A percentile compares a stretch with the other conserved stretches of the same genome.
phyloP scores from a whole-genome alignment of 148 eudicot species.

The Limonium bicolor region DNA sequence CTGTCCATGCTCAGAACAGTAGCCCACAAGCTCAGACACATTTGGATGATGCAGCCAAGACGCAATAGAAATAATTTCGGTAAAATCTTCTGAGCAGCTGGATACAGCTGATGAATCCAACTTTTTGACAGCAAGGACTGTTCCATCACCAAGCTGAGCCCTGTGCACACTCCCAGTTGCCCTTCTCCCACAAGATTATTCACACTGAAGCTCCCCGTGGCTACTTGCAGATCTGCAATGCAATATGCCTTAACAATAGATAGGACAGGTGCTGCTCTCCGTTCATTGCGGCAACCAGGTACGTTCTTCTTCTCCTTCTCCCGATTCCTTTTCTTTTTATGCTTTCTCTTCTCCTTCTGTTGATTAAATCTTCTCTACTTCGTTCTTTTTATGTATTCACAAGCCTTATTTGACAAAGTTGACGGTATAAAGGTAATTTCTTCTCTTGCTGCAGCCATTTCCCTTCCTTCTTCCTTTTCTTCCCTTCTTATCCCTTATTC shows the following conservation, averaged over 20 bases:
- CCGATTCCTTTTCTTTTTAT: too few relatives aligned
- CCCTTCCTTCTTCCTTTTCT: too few relatives aligned
- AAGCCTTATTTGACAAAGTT: too few relatives aligned
- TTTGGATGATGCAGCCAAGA: slow-evolving; percentile 7
- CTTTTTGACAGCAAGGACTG: slow-evolving; percentile 96
- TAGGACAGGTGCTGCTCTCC: slow-evolving; percentile 38
- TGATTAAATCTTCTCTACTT: too few relatives aligned
- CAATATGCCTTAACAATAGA: slow-evolving; percentile 56
- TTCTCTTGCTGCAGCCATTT: too few relatives aligned
- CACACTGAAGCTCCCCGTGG: slow-evolving; percentile 70
- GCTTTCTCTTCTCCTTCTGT: too few relatives aligned
- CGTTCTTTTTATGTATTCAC: too few relatives aligned
- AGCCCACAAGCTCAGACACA: slow-evolving; percentile 6
- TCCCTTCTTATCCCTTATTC: too few relatives aligned
- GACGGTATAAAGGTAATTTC: too few relatives aligned
- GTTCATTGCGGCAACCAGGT: slow-evolving; percentile 36
- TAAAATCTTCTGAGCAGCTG: slow-evolving; percentile 35
- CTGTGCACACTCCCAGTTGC: slow-evolving; percentile 56
- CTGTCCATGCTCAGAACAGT: slow-evolving; percentile 13
- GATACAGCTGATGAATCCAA: slow-evolving; percentile 52
- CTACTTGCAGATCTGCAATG: slow-evolving; percentile 89
- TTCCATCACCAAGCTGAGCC: slow-evolving; percentile 48
- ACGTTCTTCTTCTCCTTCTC: too few relatives aligned
- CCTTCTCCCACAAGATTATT: slow-evolving; percentile 89
- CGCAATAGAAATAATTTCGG: slow-evolving; percentile 4